These are phyloP conservation scores for Silene noctiflora DNA, from an alignment of 179 eudicot species.

Conservation along the genomic window DNA sequence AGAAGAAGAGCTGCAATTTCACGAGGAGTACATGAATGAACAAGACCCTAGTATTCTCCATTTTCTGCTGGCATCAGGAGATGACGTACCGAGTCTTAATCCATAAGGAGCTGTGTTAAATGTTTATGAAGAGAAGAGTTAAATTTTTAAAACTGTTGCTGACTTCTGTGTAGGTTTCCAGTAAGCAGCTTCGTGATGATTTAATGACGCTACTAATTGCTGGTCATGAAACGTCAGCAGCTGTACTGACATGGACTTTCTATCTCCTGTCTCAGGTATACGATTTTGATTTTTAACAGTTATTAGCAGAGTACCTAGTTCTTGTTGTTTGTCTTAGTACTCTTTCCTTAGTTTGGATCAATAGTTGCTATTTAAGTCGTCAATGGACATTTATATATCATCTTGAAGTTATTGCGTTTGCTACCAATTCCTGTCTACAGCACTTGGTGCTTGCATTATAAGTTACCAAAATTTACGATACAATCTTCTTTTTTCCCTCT, in stretches of 20 bases:
- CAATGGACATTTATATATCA: neutral
- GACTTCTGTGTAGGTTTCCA: slow-evolving; percentile 61
- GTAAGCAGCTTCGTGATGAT: slow-evolving; percentile 99
- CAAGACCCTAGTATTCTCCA: slow-evolving; percentile 98
- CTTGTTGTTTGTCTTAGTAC: neutral
- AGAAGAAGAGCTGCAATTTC: slow-evolving; percentile 86
- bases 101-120: neutral
- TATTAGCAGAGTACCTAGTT: neutral
- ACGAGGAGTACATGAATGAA: slow-evolving; percentile 96
- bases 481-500: slow-evolving; percentile 14
- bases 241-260: slow-evolving; percentile 97
- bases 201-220: slow-evolving; percentile 96
- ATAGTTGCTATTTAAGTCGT: neutral
- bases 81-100: slow-evolving; percentile 55
- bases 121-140: slow-evolving; percentile 7
- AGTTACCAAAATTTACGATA: neutral
- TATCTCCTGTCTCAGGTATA: slow-evolving; percentile 86
- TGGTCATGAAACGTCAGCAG: slow-evolving; percentile 99
- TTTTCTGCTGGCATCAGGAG: slow-evolving; percentile 96
- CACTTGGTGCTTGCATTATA: neutral
- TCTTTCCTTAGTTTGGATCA: neutral
- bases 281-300: neutral
- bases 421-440: no score
- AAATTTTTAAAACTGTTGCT: neutral
- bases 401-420: neutral